phyloP scores from a whole-genome alignment of 768 basidiomycete species.

The Trametes maxima region DNA sequence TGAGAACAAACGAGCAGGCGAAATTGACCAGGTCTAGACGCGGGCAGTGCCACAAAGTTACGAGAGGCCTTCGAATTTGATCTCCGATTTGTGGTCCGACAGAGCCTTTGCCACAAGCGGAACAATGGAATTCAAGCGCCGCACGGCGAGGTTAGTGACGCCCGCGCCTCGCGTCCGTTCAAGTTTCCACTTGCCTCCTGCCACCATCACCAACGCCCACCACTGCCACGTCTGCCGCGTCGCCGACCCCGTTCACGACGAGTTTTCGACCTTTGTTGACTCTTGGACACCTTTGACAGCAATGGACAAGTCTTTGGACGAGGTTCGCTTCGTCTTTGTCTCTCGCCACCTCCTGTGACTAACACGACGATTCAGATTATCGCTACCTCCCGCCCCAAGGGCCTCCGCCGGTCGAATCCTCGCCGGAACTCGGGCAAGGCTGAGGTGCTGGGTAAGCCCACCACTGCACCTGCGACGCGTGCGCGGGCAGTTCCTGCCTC shows the following conservation, averaged over 20 bases:
- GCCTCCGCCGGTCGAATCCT: slow-evolving; percentile 44
- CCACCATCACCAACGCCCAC: slow-evolving; percentile 32
- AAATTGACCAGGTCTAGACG: not conserved
- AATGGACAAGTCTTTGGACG: slow-evolving; percentile 87
- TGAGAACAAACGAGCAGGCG: not conserved
- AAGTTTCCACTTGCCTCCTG: slow-evolving; percentile 36
- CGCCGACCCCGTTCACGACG: slow-evolving; percentile 23
- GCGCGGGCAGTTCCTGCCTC: slow-evolving; percentile 50
- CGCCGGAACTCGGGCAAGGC: slow-evolving; percentile 50
- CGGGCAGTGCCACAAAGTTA: slow-evolving; percentile 20
- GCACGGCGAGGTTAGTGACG: slow-evolving; percentile 30
- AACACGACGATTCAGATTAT: slow-evolving; percentile 57
- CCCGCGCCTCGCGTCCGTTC: slow-evolving; percentile 30
- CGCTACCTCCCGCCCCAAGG: slow-evolving; percentile 53
- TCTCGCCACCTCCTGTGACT: slow-evolving; percentile 27
- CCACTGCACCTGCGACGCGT: slow-evolving; percentile 50
- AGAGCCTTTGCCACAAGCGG: slow-evolving; percentile 14
- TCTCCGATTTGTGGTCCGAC: slow-evolving; percentile 24
- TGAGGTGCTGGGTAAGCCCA: slow-evolving; percentile 61
- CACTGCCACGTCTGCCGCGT: slow-evolving; percentile 20
- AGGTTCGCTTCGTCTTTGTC: slow-evolving; percentile 49
- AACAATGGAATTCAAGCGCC: slow-evolving; percentile 44
- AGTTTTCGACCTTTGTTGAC: slow-evolving; percentile 1
- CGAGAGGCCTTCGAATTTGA: slow-evolving; percentile 11
- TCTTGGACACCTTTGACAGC: not conserved